A percentile compares a stretch with the other conserved stretches of the same genome.
phyloP scores from a whole-genome alignment of 2,329 filamentous ascomycete genomes.

The Fusarium anguioides region DNA sequence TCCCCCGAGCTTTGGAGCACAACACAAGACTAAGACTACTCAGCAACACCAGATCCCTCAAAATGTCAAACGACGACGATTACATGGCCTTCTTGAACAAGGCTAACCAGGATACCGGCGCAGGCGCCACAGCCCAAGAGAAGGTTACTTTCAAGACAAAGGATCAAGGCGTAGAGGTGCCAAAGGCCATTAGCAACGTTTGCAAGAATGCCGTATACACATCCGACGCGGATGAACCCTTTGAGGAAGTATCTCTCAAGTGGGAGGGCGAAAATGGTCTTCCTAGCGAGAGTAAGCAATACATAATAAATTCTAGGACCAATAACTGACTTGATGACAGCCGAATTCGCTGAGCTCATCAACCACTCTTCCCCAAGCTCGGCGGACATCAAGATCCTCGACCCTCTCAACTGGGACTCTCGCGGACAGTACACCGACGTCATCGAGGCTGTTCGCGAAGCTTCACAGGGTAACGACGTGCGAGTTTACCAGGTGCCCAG shows the following conservation, averaged over 20 bases:
- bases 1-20: constrained; percentile 4
- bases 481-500: constrained; percentile 78
- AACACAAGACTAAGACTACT: constrained; percentile 32
- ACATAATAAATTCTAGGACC: background rate
- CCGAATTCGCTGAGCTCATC: constrained; percentile 76
- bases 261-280: constrained; percentile 65
- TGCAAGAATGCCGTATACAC: constrained; percentile 72
- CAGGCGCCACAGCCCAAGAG: constrained; percentile 31
- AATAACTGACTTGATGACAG: constrained; percentile 54
- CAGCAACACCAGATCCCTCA: constrained; percentile 41
- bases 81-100: constrained; percentile 89
- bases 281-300: constrained; percentile 69
- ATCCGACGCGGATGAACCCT: constrained; percentile 88
- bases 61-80: constrained; percentile 81
- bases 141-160: constrained; percentile 60
- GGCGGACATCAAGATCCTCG: constrained; percentile 72
- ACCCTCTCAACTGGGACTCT: constrained; percentile 78
- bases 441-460: constrained; percentile 74
- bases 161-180: constrained; percentile 68
- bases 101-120: constrained; percentile 77
- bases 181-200: constrained; percentile 64
- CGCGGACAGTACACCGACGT: constrained; percentile 76
- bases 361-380: constrained; percentile 64
- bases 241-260: constrained; percentile 77
- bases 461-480: constrained; percentile 72